Evolutionary conservation across 192 early-diverging fungal genomes (phyloP).

Genomic region (Coemansia sp.): DNA sequence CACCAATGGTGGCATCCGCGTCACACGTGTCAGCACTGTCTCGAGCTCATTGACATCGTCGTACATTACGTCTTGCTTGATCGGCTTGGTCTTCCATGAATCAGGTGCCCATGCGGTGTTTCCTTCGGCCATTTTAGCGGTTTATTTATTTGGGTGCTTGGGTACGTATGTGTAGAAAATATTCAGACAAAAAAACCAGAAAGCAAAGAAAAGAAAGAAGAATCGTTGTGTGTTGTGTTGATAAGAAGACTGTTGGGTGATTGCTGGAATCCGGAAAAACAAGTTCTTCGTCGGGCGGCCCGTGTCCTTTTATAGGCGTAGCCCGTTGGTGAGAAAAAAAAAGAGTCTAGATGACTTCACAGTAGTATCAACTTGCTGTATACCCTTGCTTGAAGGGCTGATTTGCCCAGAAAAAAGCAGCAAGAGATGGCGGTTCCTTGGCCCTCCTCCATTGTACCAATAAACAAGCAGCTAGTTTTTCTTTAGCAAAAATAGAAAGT

Average conservation of each 20-base stretch:
- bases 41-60: constrained; percentile 70
- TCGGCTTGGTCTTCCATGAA: constrained; percentile 73
- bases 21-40: constrained; percentile 72
- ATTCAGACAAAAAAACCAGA: not conserved
- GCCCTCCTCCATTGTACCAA: too few species aligned
- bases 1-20: constrained; percentile 87
- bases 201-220: not conserved
- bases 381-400: too few species aligned
- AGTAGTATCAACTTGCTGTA: too few species aligned
- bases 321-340: too few species aligned
- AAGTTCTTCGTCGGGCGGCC: constrained; percentile 2
- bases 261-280: too few species aligned
- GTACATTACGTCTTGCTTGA: constrained; percentile 88
- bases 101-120: constrained; percentile 61
- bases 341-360: too few species aligned
- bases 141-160: constrained; percentile 6
- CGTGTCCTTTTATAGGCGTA: not conserved
- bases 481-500: not conserved
- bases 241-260: too few species aligned
- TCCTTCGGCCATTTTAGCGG: constrained; percentile 9
- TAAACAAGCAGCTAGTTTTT: not conserved
- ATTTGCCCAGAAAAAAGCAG: too few species aligned
- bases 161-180: not conserved
- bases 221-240: too few species aligned
- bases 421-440: too few species aligned